Percentiles rank a stretch among this genome's conserved stretches.
These are phyloP conservation scores for Penicillium pulvis DNA, from an alignment of 495 filamentous ascomycete genomes.

Conservation along the genomic window DNA sequence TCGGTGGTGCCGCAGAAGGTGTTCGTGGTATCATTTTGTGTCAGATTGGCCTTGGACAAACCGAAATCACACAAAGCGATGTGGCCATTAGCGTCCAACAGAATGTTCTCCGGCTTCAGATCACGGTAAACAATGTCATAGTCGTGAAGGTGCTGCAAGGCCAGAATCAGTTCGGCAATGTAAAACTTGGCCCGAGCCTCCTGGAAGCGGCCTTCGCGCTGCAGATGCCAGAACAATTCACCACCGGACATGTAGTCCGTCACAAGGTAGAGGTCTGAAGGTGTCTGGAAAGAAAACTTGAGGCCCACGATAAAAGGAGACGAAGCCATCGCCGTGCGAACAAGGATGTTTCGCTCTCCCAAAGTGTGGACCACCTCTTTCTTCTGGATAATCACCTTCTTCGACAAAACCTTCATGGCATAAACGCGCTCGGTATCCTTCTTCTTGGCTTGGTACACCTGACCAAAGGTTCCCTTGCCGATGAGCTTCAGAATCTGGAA, in stretches of 20 bases:
- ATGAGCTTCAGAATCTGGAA: slow-evolving; percentile 96
- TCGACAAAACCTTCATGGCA: slow-evolving; percentile 98
- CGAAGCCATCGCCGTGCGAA: slow-evolving; percentile 91
- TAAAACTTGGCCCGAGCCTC: slow-evolving; percentile 98
- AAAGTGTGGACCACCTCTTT: slow-evolving; percentile 98
- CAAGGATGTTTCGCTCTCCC: slow-evolving; percentile 94
- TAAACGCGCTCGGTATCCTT: slow-evolving; percentile 95
- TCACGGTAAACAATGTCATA: slow-evolving; percentile 98
- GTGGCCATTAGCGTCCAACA: slow-evolving; percentile 82
- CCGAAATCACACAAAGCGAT: slow-evolving; percentile 89
- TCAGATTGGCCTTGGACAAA: slow-evolving; percentile 93
- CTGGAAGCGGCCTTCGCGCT: slow-evolving; percentile 94
- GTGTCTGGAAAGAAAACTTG: slow-evolving; percentile 98
- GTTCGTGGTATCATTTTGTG: slow-evolving; percentile 95
- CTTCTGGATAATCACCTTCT: slow-evolving; percentile 99
- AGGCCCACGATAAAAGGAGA: slow-evolving; percentile 97
- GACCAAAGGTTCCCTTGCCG: slow-evolving; percentile 98
- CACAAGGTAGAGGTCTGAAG: slow-evolving; percentile 93
- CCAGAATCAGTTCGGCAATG: slow-evolving; percentile 95
- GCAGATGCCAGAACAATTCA: slow-evolving; percentile 97
- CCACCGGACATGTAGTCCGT: slow-evolving; percentile 99
- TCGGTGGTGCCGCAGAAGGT: slow-evolving; percentile 99
- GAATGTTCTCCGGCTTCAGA: slow-evolving; percentile 82
- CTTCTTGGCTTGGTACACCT: slow-evolving; percentile 99
- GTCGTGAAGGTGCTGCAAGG: slow-evolving; percentile 91